Conservation (phyloP, 2,329 filamentous ascomycete genomes). For the Neophaeococcomyces aloes region DNA sequence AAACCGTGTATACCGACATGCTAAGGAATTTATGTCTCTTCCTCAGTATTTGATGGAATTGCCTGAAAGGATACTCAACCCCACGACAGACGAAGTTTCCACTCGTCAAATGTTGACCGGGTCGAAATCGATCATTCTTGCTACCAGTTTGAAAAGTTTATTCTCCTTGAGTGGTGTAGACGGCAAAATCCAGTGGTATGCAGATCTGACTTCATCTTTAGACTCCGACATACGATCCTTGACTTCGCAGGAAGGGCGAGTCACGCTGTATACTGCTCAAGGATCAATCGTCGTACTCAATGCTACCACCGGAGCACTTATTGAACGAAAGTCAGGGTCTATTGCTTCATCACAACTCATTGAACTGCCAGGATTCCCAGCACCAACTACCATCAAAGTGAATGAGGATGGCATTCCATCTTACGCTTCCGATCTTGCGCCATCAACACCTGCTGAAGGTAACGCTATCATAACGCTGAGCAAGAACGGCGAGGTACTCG, state of each 20-base stretch:
- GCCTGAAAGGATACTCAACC: slow-evolving; percentile 52
- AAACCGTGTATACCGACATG: slow-evolving; percentile 73
- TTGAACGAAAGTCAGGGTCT: slow-evolving; percentile 22
- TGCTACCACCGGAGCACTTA: slow-evolving; percentile 33
- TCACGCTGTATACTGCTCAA: slow-evolving; percentile 49
- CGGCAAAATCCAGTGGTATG: slow-evolving; percentile 66
- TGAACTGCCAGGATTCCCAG: slow-evolving; percentile 15
- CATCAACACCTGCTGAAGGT: slow-evolving; percentile 23
- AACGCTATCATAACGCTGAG: slow-evolving; percentile 33
- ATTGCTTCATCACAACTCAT: slow-evolving; percentile 13
- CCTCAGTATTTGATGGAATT: slow-evolving; percentile 62
- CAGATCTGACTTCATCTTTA: slow-evolving; percentile 45
- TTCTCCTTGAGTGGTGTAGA: slow-evolving; percentile 52
- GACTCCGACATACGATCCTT: slow-evolving; percentile 57
- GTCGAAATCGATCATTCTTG: slow-evolving; percentile 71
- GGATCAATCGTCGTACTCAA: slow-evolving; percentile 51
- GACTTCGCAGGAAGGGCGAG: slow-evolving; percentile 48
- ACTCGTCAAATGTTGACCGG: slow-evolving; percentile 70
- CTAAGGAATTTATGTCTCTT: slow-evolving; percentile 64
- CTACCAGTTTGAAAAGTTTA: slow-evolving; percentile 66
- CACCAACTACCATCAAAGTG: slow-evolving; percentile 25
- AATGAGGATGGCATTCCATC: slow-evolving; percentile 27
- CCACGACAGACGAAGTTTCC: slow-evolving; percentile 7
- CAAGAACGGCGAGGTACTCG: slow-evolving; percentile 30
- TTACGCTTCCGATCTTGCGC: slow-evolving; percentile 22